A percentile compares a stretch with the other conserved stretches of the same genome.
phyloP scores from a whole-genome alignment of 306 rosid genomes.

The Adenanthera pavonina region DNA sequence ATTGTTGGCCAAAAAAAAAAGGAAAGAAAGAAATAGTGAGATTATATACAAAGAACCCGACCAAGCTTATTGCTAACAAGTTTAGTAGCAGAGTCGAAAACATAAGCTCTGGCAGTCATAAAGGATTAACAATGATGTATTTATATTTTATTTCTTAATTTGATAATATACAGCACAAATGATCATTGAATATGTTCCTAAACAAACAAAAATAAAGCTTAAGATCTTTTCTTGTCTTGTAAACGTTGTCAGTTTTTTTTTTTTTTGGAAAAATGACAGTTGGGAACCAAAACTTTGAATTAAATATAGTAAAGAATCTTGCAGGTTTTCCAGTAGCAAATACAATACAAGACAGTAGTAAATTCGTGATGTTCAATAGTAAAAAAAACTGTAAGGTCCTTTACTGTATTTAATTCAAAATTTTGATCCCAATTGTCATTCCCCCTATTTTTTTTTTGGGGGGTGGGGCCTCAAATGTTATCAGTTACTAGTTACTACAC shows the following conservation, averaged over 20 bases:
- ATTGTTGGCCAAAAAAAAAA: too few relatives aligned
- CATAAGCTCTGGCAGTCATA: background rate
- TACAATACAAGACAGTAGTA: too few relatives aligned
- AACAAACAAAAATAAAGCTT: conserved; percentile 37
- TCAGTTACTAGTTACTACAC: conserved; percentile 7
- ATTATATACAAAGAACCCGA: background rate
- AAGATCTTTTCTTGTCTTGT: background rate
- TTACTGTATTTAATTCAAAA: too few relatives aligned
- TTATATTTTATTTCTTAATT: conserved; percentile 12
- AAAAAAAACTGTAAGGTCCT: too few relatives aligned
- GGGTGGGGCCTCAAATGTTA: background rate
- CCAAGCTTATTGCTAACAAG: background rate
- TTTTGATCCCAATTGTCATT: too few relatives aligned
- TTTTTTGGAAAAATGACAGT: too few relatives aligned
- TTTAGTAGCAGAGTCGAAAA: background rate
- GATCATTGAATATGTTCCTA: conserved; percentile 14
- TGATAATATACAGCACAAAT: conserved; percentile 40
- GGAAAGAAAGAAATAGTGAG: background rate
- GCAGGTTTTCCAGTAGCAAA: too few relatives aligned
- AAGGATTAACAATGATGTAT: background rate
- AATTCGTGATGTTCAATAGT: too few relatives aligned
- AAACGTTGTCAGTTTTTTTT: background rate
- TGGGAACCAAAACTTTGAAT: too few relatives aligned
- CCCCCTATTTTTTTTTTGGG: too few relatives aligned
- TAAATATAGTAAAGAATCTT: too few relatives aligned